Conservation (phyloP, 179 eudicot genomes). For the Monotropa hypopitys region DNA sequence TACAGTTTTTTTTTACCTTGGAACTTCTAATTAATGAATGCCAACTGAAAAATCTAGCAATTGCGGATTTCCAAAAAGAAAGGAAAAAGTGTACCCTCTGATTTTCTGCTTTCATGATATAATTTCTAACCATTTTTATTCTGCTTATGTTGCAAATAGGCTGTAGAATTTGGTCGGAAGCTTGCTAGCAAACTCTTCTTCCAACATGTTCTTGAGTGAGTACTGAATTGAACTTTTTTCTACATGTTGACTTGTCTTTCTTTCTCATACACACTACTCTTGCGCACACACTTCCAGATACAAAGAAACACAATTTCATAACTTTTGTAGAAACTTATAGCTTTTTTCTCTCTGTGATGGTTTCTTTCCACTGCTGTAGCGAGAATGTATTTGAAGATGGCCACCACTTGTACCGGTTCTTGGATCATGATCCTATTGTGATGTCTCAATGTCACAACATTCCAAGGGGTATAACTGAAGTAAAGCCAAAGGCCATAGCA, state of each 20-base stretch:
- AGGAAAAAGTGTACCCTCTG: not conserved
- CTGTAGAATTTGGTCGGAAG: constrained; percentile 39
- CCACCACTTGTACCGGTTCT: constrained; percentile 33
- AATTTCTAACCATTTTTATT: not conserved
- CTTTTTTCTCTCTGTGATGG: not conserved
- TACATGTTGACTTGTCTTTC: not conserved
- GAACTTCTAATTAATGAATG: not conserved
- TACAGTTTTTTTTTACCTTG: not conserved
- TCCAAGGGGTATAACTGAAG: constrained; percentile 34
- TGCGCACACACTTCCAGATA: not conserved
- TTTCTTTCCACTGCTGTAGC: constrained; percentile 18
- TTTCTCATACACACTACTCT: not conserved
- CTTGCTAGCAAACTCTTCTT: constrained; percentile 37
- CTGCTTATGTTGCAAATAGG: constrained; percentile 13
- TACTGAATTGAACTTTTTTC: not conserved
- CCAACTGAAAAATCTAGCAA: not conserved
- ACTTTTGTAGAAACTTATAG: not conserved
- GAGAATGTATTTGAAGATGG: constrained; percentile 45
- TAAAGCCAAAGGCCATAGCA: constrained; percentile 31
- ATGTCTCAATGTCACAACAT: constrained; percentile 34
- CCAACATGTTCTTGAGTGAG: constrained; percentile 36
- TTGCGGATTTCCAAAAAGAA: not conserved
- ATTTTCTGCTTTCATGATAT: not conserved
- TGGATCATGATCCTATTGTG: constrained; percentile 41
- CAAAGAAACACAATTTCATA: not conserved